phyloP scores from a whole-genome alignment of 2,329 filamentous ascomycete species.

The Elsinoe fawcettii region DNA sequence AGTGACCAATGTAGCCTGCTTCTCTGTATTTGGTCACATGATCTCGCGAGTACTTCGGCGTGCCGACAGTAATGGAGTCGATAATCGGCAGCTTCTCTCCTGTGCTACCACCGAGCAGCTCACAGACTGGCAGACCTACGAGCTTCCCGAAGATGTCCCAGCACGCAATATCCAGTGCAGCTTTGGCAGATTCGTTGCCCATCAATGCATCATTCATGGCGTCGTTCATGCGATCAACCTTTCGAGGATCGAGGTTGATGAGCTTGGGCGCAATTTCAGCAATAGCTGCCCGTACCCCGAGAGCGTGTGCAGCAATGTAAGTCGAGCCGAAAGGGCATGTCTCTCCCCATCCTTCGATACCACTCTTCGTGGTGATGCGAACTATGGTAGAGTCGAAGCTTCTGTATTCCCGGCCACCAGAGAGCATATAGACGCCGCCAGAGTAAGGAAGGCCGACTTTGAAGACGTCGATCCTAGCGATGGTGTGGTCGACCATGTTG shows the following conservation, averaged over 20 bases:
- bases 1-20: constrained; percentile 17
- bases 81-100: constrained; percentile 15
- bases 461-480: constrained; percentile 22
- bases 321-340: constrained; percentile 24
- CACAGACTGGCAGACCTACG: constrained; percentile 23
- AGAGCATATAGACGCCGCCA: constrained; percentile 20
- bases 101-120: constrained; percentile 24
- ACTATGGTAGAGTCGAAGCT: constrained; percentile 25
- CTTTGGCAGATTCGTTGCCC: constrained; percentile 25
- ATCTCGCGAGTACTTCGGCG: constrained; percentile 16
- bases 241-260: constrained; percentile 25
- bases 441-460: constrained; percentile 22
- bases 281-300: constrained; percentile 24
- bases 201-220: constrained; percentile 24
- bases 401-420: constrained; percentile 20
- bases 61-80: constrained; percentile 17
- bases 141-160: constrained; percentile 25
- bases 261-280: constrained; percentile 23
- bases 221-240: constrained; percentile 26
- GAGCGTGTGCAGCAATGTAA: constrained; percentile 23
- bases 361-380: constrained; percentile 24
- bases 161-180: constrained; percentile 21
- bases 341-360: constrained; percentile 26
- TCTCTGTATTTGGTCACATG: constrained; percentile 16
- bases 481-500: background rate